A percentile compares a stretch with the other conserved stretches of the same genome.
Evolutionary conservation across 768 basidiomycete genomes (phyloP).

Genomic region (Dioszegia aurantiaca): DNA sequence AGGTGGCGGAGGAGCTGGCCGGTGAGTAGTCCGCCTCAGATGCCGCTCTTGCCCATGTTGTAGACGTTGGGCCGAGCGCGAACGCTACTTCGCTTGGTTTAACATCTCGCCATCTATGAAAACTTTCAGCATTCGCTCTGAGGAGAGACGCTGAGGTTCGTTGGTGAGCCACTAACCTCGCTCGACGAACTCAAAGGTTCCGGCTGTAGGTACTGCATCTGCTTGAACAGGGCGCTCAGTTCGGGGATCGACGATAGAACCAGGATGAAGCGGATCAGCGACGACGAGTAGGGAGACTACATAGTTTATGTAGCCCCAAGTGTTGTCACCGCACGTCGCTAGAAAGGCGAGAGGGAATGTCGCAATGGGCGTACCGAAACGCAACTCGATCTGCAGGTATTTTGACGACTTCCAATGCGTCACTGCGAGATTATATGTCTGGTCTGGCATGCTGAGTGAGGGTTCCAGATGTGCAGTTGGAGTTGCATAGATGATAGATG

Average conservation of each 20-base stretch:
- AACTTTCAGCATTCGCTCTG: no score
- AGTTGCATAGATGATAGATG: no score
- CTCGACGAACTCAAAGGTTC: conserved; percentile 5
- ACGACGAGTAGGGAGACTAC: conserved; percentile 1
- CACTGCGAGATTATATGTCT: no score
- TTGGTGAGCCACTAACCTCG: not conserved
- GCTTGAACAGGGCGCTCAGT: not conserved
- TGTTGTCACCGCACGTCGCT: conserved; percentile 8
- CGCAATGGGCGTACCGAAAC: conserved; percentile 4
- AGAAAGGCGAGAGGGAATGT: conserved; percentile 5
- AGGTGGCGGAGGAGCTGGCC: not conserved
- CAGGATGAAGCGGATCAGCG: conserved; percentile 7
- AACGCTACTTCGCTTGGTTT: conserved; percentile 2
- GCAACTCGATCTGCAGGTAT: conserved; percentile 4
- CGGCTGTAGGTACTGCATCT: not conserved
- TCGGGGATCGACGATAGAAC: not conserved
- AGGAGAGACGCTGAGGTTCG: not conserved
- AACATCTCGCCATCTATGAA: no score
- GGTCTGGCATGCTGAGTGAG: no score
- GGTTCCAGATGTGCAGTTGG: no score
- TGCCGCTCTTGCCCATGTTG: no score
- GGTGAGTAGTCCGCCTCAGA: no score
- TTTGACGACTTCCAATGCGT: no score
- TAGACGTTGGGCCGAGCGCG: not conserved
- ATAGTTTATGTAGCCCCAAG: conserved; percentile 2